Conservation (phyloP, 352 stramenopile species). For the Proteromonas lacertae region DNA sequence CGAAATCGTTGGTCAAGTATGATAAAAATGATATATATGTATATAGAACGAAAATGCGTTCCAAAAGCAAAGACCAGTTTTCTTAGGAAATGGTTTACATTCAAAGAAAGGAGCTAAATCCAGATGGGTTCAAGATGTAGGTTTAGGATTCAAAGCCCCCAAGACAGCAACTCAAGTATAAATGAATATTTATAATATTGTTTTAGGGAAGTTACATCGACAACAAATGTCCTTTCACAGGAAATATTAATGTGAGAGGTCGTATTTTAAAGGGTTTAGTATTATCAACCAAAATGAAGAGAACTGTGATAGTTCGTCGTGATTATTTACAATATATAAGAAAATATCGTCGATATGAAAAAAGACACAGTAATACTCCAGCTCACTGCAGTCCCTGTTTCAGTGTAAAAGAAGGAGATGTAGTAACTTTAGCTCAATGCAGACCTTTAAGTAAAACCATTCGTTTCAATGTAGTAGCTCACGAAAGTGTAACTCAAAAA, state of each 20-base stretch:
- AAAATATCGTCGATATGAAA: conserved; percentile 99
- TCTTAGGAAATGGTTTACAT: conserved; percentile 71
- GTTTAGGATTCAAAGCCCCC: conserved; percentile 93
- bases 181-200: too few relatives aligned
- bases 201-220: conserved; percentile 81
- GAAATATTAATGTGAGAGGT: conserved; percentile 92
- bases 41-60: conserved; percentile 82
- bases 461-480: conserved; percentile 93
- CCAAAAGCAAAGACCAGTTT: conserved; percentile 95
- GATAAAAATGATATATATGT: background rate
- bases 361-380: conserved; percentile 96
- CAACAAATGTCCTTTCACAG: conserved; percentile 99
- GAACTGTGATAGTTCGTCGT: conserved; percentile 90
- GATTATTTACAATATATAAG: conserved; percentile 96
- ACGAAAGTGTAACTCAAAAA: too few relatives aligned
- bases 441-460: conserved; percentile 96
- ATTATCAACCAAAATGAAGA: conserved; percentile 98
- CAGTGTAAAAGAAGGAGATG: conserved; percentile 87
- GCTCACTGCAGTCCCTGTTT: conserved; percentile 72
- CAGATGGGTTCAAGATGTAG: conserved; percentile 39
- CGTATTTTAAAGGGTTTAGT: conserved; percentile 86
- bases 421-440: conserved; percentile 96
- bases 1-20: background rate
- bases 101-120: conserved; percentile 50
- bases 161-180: conserved; percentile 67